Conservation (phyloP, 2,329 filamentous ascomycete species). For the Colletotrichum tamarilloi region DNA sequence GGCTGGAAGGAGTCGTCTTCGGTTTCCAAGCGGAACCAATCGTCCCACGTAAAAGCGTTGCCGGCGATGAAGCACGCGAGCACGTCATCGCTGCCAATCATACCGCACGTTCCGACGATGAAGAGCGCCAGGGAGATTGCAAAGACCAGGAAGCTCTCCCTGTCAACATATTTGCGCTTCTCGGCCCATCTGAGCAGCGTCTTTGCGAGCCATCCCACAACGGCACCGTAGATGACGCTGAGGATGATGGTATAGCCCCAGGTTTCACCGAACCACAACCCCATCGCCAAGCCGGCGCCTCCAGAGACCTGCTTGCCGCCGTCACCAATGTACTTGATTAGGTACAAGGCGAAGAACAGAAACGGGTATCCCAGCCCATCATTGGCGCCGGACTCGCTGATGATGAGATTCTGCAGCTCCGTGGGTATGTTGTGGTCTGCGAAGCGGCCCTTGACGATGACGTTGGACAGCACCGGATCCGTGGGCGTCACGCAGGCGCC, state of each 20-base stretch:
- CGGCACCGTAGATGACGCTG: slow-evolving; percentile 80
- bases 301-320: slow-evolving; percentile 65
- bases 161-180: slow-evolving; percentile 82
- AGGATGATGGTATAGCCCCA: slow-evolving; percentile 86
- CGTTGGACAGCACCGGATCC: slow-evolving; percentile 87
- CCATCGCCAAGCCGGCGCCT: slow-evolving; percentile 75
- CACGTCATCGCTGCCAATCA: slow-evolving; percentile 90
- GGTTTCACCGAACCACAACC: slow-evolving; percentile 86
- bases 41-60: slow-evolving; percentile 91
- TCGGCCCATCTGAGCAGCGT: slow-evolving; percentile 87
- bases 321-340: slow-evolving; percentile 79
- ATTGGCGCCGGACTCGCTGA: slow-evolving; percentile 87
- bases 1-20: slow-evolving; percentile 92
- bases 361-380: slow-evolving; percentile 93
- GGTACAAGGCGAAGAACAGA: slow-evolving; percentile 83
- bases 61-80: slow-evolving; percentile 93
- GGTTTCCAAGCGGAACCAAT: slow-evolving; percentile 93
- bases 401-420: slow-evolving; percentile 82
- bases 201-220: slow-evolving; percentile 84
- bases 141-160: slow-evolving; percentile 89
- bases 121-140: slow-evolving; percentile 88
- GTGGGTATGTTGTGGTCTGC: slow-evolving; percentile 90
- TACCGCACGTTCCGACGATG: slow-evolving; percentile 85
- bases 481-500: slow-evolving; percentile 93
- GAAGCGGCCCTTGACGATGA: slow-evolving; percentile 93